Percentiles rank a stretch among this genome's conserved stretches.
Evolutionary conservation across 1,139 yeast genomes (phyloP).

Genomic region (Taphrina betulina): DNA sequence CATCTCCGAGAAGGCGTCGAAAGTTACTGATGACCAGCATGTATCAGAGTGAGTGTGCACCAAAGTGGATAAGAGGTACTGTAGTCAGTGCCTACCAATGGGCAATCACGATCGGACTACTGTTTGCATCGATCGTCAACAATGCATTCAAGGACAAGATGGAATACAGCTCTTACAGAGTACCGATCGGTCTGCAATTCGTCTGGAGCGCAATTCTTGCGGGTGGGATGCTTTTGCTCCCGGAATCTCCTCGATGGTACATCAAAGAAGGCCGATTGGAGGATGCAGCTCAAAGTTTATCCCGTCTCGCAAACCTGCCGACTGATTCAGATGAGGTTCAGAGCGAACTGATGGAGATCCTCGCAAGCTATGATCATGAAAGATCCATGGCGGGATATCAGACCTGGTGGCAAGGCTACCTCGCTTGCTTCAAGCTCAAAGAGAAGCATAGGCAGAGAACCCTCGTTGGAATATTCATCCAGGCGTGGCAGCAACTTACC

Average conservation of each 20-base stretch:
- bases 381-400: conserved; percentile 41
- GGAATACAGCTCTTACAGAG: conserved; percentile 67
- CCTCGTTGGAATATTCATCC: conserved; percentile 48
- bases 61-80: conserved; percentile 66
- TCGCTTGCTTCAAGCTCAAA: background rate
- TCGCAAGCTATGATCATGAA: conserved; percentile 50
- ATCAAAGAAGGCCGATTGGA: conserved; percentile 48
- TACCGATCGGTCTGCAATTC: conserved; percentile 56
- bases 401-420: conserved; percentile 54
- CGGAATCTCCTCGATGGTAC: conserved; percentile 62
- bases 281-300: conserved; percentile 48
- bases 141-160: conserved; percentile 61
- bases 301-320: conserved; percentile 46
- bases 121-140: conserved; percentile 65
- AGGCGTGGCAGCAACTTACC: conserved; percentile 63
- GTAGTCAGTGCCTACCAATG: conserved; percentile 66
- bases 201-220: conserved; percentile 49
- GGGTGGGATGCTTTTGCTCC: conserved; percentile 53
- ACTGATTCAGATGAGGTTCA: conserved; percentile 46
- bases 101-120: conserved; percentile 66
- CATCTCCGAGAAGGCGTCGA: too few relatives aligned
- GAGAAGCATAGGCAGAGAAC: conserved; percentile 37
- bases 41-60: conserved; percentile 70
- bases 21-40: conserved; percentile 63
- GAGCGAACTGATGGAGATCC: conserved; percentile 49